A percentile compares a stretch with the other conserved stretches of the same genome.
These are phyloP conservation scores for Clavispora phyllophila DNA, from an alignment of 805 yeast species.

Conservation along the genomic window DNA sequence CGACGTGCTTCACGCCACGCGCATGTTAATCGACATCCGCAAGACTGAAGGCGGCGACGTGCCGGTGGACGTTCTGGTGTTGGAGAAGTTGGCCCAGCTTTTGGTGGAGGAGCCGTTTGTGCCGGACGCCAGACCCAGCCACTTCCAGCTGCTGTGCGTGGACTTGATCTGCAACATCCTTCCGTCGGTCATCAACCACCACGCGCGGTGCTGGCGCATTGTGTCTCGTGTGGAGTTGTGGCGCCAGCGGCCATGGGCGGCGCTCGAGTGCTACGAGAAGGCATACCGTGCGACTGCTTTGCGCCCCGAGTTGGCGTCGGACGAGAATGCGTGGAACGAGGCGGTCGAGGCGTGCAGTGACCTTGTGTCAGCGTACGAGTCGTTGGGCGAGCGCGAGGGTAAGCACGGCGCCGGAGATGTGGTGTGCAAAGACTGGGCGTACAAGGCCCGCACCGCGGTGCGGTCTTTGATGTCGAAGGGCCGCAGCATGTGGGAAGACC, in stretches of 20 bases:
- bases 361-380: constrained; percentile 78
- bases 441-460: constrained; percentile 68
- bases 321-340: constrained; percentile 64
- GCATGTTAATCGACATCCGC: constrained; percentile 53
- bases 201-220: constrained; percentile 71
- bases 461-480: constrained; percentile 78
- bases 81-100: constrained; percentile 67
- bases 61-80: constrained; percentile 67
- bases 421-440: constrained; percentile 92
- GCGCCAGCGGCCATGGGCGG: constrained; percentile 83
- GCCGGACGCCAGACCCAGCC: constrained; percentile 38
- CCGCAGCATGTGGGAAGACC: constrained; percentile 70
- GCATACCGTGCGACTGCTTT: constrained; percentile 72
- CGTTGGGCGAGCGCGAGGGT: constrained; percentile 80
- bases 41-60: constrained; percentile 55
- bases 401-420: constrained; percentile 72
- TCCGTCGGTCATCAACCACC: constrained; percentile 64
- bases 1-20: constrained; percentile 76
- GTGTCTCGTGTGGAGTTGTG: constrained; percentile 84
- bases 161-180: constrained; percentile 67
- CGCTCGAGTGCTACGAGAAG: constrained; percentile 79
- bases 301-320: constrained; percentile 57
- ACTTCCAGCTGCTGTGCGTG: constrained; percentile 64
- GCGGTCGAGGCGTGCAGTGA: constrained; percentile 78
- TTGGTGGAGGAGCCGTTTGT: constrained; percentile 52